Conservation (phyloP, 2,329 filamentous ascomycete genomes). For the Pseudogymnoascus sp. region DNA sequence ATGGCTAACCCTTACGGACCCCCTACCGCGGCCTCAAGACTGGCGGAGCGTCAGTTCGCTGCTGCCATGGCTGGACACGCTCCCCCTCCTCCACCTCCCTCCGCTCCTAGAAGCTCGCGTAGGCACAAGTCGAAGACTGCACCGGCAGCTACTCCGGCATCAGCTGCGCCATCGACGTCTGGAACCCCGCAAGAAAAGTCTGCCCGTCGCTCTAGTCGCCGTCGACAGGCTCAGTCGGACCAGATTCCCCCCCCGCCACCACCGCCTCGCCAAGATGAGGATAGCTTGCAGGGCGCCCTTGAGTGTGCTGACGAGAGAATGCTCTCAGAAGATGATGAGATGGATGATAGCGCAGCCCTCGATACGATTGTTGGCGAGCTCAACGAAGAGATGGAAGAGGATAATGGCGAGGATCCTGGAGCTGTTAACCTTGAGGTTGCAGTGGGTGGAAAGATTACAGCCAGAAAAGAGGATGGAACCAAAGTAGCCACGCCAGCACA, state of each 20-base stretch:
- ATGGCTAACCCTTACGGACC: constrained; percentile 41
- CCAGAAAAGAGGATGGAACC: constrained; percentile 85
- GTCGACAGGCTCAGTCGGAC: constrained; percentile 46
- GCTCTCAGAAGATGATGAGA: constrained; percentile 62
- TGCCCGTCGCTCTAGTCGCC: constrained; percentile 56
- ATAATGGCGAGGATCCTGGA: constrained; percentile 65
- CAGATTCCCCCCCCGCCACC: constrained; percentile 37
- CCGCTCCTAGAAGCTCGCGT: constrained; percentile 27
- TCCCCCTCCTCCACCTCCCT: constrained; percentile 30
- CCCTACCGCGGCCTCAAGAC: constrained; percentile 21
- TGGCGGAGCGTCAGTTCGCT: constrained; percentile 23
- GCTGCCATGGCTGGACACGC: constrained; percentile 22
- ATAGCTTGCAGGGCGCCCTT: constrained; percentile 59
- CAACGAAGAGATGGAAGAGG: constrained; percentile 73
- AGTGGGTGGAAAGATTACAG: constrained; percentile 78
- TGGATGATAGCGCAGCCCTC: constrained; percentile 58
- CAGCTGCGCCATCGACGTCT: constrained; percentile 33
- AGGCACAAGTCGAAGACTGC: constrained; percentile 38
- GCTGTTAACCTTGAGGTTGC: constrained; percentile 89
- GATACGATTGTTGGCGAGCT: constrained; percentile 87
- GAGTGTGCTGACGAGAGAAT: constrained; percentile 93
- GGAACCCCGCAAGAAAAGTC: constrained; percentile 49
- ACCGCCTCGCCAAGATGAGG: constrained; percentile 48
- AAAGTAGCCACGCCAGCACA: constrained; percentile 75
- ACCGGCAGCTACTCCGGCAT: constrained; percentile 34